Conservation (phyloP, 768 basidiomycete species). For the Coprinellus micaceus region DNA sequence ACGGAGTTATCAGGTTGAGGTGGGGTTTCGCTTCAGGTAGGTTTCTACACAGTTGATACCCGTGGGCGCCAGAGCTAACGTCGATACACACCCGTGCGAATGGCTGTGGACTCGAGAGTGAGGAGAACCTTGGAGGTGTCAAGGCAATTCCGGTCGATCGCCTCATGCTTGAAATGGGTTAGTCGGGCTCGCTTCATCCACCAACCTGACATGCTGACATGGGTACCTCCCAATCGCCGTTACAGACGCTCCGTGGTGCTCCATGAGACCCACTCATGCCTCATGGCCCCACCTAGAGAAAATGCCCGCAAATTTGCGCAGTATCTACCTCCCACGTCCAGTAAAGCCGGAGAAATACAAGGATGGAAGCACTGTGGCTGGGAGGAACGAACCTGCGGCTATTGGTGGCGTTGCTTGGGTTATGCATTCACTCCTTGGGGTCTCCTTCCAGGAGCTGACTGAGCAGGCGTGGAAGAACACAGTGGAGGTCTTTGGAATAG, state of each 20-base stretch:
- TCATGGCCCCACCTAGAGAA: conserved; percentile 48
- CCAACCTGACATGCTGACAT: neutral
- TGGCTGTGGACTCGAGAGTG: conserved; percentile 75
- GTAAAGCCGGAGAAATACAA: conserved; percentile 58
- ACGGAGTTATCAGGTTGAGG: conserved; percentile 47
- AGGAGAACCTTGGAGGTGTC: conserved; percentile 54
- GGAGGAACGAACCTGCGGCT: conserved; percentile 68
- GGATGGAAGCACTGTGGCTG: conserved; percentile 62
- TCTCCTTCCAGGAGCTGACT: conserved; percentile 51
- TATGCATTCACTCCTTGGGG: conserved; percentile 43
- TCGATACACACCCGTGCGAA: conserved; percentile 45
- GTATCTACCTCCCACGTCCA: conserved; percentile 48
- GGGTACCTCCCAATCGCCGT: neutral
- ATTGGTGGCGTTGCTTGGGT: conserved; percentile 75
- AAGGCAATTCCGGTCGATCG: conserved; percentile 54
- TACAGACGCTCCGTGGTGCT: conserved; percentile 70
- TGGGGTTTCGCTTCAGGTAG: conserved; percentile 69
- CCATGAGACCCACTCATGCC: conserved; percentile 63
- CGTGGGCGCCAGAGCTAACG: neutral
- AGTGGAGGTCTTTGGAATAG: conserved; percentile 46
- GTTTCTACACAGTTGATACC: neutral
- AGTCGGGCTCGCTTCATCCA: conserved; percentile 9
- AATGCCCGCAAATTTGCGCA: conserved; percentile 43
- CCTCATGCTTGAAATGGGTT: conserved; percentile 76
- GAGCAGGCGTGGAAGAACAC: conserved; percentile 65